Conservation (phyloP, 805 yeast species). For the Zygosaccharomyces bailii region DNA sequence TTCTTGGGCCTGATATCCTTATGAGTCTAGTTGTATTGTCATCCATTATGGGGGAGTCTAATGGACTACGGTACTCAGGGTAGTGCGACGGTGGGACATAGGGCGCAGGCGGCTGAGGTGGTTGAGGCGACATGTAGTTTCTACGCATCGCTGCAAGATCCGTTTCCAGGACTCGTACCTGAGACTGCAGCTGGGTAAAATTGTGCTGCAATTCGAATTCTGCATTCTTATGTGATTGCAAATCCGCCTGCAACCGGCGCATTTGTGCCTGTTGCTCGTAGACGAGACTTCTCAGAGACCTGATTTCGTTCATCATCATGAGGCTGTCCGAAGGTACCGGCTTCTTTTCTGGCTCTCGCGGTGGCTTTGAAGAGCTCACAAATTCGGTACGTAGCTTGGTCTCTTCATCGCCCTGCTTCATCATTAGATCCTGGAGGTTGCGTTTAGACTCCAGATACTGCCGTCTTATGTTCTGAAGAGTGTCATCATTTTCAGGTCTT, state of each 20-base stretch:
- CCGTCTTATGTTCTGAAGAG: conserved; percentile 29
- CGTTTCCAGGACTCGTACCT: conserved; percentile 14
- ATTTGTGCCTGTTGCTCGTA: conserved; percentile 25
- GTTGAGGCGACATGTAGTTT: conserved; percentile 1
- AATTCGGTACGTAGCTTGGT: conserved; percentile 11
- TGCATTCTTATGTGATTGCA: conserved; percentile 17
- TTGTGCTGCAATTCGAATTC: conserved; percentile 18
- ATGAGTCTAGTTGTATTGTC: conserved; percentile 23
- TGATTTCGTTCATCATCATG: conserved; percentile 18
- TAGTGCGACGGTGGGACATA: conserved; percentile 5
- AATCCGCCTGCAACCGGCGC: conserved; percentile 17
- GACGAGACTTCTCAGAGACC: conserved; percentile 19
- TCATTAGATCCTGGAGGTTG: conserved; percentile 25
- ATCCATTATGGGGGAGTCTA: conserved; percentile 17
- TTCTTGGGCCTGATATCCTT: conserved; percentile 17
- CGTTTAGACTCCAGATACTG: conserved; percentile 31
- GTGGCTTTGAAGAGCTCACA: conserved; percentile 11
- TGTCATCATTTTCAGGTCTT: conserved; percentile 31
- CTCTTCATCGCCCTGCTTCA: conserved; percentile 14
- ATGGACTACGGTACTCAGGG: conserved; percentile 7
- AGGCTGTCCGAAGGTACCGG: conserved; percentile 10
- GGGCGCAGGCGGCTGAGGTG: conserved; percentile 8
- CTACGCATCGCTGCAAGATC: conserved; percentile 1
- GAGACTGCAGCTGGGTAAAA: conserved; percentile 18
- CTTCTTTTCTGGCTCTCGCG: conserved; percentile 4